Conservation (phyloP, 1,139 yeast species). For the Entelexis paramagnoliae region DNA sequence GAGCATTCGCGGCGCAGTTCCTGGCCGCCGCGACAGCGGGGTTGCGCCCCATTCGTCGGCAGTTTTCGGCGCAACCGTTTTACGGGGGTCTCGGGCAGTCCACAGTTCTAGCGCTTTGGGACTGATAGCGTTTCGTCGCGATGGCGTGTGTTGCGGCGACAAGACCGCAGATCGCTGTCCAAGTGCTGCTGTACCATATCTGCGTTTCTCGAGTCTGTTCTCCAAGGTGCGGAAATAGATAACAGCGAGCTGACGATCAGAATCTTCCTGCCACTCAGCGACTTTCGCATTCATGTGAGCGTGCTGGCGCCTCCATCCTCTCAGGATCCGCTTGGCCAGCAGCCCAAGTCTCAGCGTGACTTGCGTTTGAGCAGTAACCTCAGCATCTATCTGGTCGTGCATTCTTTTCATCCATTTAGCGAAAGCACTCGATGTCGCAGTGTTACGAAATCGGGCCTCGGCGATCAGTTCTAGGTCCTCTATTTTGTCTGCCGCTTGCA, state of each 20-base stretch:
- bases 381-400: background rate
- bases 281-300: background rate
- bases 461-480: background rate
- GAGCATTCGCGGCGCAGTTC: background rate
- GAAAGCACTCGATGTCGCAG: background rate
- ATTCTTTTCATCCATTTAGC: background rate
- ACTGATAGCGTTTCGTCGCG: background rate
- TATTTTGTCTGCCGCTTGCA: background rate
- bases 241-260: background rate
- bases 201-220: background rate
- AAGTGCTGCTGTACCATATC: background rate
- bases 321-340: background rate
- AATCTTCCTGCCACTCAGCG: background rate
- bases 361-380: background rate
- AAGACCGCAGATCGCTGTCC: background rate
- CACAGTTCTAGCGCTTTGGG: background rate
- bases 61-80: too few species aligned
- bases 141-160: constrained; percentile 1
- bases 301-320: background rate
- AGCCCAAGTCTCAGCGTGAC: background rate
- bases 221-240: background rate
- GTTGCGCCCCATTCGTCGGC: constrained; percentile 3
- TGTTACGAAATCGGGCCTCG: background rate
- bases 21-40: background rate
- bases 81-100: background rate